A percentile compares a stretch with the other conserved stretches of the same genome.
These are phyloP conservation scores for Rhodotorula toruloides DNA, from an alignment of 768 basidiomycete genomes.

Conservation along the genomic window DNA sequence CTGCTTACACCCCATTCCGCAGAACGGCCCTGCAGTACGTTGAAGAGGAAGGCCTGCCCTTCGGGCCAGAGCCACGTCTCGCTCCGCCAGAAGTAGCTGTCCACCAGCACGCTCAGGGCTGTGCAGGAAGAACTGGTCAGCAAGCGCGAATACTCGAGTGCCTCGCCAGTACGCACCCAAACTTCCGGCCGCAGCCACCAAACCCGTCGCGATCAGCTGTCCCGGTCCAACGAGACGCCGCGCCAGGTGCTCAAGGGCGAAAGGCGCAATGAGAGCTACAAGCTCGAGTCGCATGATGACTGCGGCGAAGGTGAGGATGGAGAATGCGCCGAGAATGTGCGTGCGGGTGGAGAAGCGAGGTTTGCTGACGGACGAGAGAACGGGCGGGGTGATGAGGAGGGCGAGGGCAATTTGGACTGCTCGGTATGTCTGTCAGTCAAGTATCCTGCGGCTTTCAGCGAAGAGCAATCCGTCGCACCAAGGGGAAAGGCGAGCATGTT, in stretches of 20 bases:
- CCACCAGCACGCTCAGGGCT: constrained; percentile 64
- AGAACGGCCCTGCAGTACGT: constrained; percentile 78
- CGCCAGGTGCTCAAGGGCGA: constrained; percentile 47
- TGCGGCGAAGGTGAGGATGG: constrained; percentile 61
- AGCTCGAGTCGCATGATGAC: constrained; percentile 78
- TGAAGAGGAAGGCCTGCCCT: constrained; percentile 69
- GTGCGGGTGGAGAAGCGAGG: constrained; percentile 39
- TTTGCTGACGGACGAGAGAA: constrained; percentile 47
- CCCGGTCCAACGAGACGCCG: constrained; percentile 15
- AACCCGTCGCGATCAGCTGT: constrained; percentile 6
- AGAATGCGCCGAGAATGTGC: constrained; percentile 52
- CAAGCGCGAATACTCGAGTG: not conserved
- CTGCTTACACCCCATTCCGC: constrained; percentile 89
- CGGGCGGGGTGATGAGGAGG: constrained; percentile 1
- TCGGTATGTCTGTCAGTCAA: not conserved
- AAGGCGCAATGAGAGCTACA: constrained; percentile 59
- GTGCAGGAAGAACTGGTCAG: not conserved
- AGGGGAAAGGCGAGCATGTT: constrained; percentile 85
- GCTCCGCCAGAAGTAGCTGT: constrained; percentile 74
- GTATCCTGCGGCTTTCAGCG: constrained; percentile 15
- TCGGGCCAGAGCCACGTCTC: constrained; percentile 76
- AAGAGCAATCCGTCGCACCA: constrained; percentile 53
- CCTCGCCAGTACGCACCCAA: constrained; percentile 65
- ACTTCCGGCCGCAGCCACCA: constrained; percentile 55
- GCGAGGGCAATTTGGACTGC: constrained; percentile 39